Base-by-base conservation (phyloP, 164 flowering plant species). In the Piper betle region DNA sequence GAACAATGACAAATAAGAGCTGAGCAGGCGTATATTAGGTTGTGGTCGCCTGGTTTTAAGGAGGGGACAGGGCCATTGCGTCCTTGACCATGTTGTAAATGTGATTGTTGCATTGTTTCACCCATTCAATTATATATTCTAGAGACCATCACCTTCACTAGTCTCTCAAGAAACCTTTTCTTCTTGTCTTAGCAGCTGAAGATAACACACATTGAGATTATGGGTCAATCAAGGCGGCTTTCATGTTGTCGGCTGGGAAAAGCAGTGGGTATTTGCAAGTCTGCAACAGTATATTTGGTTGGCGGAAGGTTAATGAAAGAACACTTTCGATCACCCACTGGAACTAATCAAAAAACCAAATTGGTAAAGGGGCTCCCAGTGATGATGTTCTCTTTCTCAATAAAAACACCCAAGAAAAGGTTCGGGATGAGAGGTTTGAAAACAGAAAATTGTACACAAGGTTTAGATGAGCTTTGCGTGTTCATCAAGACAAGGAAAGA, bases 91-190 rank as follows among this genome's bases (percentile, higher is more conserved):
- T 53, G 38, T 53, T 53, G 8, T 53, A 39, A 20, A 65, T 38
- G 56, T 11, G 37, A 25, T 25, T 25, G 38, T 33, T 52, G 20
- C 6, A 15, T 40, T 7, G 8, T 17, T 3, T 46, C 15, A 17
- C 50, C 53, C 65, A 25, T 52, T 63, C 52, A 52, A 25, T 25
- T 25, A 25, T 25, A 52, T 37, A 53, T 33, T 39, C 55, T 48
- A 17, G 20, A 59, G 55, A 55, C 53, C 55, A 53, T 19, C 18
- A 46, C 50, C 50, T 46, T 46, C 11, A 6, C 38, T 56, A n/a
- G 55, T 55, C 63, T 60, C 56, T 37, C 53, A 42, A 19, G 9
- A 67, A 54, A 60, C n/a, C 4, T 16, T 25, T 25, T 25, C 33
- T 25, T 25, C 33, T 25, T 25, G 3, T 40, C 43, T 39, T 58